Base-by-base conservation (phyloP, 1,139 yeast species). In the Blastobotrys malaysiensis region DNA sequence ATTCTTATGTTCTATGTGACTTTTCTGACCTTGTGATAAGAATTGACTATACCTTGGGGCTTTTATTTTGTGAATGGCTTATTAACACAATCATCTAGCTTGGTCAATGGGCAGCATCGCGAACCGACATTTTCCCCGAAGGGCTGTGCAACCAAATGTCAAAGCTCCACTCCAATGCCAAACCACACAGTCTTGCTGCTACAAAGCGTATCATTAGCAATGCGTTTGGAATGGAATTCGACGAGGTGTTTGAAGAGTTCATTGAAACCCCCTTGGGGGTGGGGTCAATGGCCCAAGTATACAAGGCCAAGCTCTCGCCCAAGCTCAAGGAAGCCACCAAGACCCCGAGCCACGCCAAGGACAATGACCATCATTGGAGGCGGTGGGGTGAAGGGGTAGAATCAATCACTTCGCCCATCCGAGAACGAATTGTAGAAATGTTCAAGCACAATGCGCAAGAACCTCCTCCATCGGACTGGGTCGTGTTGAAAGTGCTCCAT, bases 61-160 rank as follows among this genome's bases (percentile, higher is more conserved):
- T 16, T 9, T 43, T 48, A 39, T 50, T 20, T 46, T 52, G 24
- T n/a, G 44, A 21, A 22, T 48, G 44, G n/a, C 48, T 43, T 46
- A 43, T 22, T 43, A 47, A 51, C 31, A 44, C n/a, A 46, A 48
- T 49, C 45, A 50, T 47, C 18, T 54, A 66, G 70, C 77, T 93
- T 59, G 99, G 98, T 3, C 99, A 95, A 74, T 93, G 99, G 99
- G 99, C 99, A 0, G 98, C 98, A 2, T 87, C 97, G n/a, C 80
- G 99, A 71, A 88, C 96, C 0, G 99, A 93, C 70, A 87, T 93
- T 45, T 91, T 93, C 71, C 86, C 97, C 1, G 75, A 74, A 52
- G 88, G 80, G 49, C 72, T 93, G 70, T 93, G 99, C 69, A 80
- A 80, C 21, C 93, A 88, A 65, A 73, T 93, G 64, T 81, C 89